Conservation (phyloP, 371 early-diverging fungal species). For the Syncephalastrum racemosum region DNA sequence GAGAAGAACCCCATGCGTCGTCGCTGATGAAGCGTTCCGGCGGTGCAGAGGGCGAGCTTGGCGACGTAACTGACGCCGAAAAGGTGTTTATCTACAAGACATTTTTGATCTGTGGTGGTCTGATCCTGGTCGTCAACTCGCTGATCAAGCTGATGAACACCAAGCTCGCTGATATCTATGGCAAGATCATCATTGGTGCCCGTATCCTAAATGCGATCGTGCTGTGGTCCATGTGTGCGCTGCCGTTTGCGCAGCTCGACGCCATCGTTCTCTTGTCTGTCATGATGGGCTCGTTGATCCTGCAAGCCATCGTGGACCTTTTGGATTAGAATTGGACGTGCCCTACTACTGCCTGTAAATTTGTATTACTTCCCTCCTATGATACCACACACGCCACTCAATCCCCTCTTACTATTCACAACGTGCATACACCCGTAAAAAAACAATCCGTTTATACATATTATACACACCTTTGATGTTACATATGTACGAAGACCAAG, state of each 20-base stretch:
- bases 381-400: too few species aligned
- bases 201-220: conserved; percentile 42
- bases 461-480: too few species aligned
- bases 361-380: too few species aligned
- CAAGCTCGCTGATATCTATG: conserved; percentile 38
- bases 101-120: conserved; percentile 46
- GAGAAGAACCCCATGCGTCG: conserved; percentile 10
- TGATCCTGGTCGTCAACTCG: conserved; percentile 44
- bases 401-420: too few species aligned
- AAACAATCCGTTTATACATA: too few species aligned
- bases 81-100: conserved; percentile 49
- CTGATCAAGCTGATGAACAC: conserved; percentile 52
- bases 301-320: conserved; percentile 29
- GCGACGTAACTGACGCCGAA: conserved; percentile 26
- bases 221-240: conserved; percentile 50
- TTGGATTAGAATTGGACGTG: conserved; percentile 11
- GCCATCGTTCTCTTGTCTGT: conserved; percentile 42
- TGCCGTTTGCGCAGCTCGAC: conserved; percentile 44
- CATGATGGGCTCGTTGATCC: conserved; percentile 41
- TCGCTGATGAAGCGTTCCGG: conserved; percentile 4
- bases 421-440: too few species aligned
- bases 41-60: conserved; percentile 16
- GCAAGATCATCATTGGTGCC: conserved; percentile 45
- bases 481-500: too few species aligned
- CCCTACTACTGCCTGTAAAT: too few species aligned